These are phyloP conservation scores for Grosmannia huntii DNA, from an alignment of 2,329 filamentous ascomycete genomes.

Conservation along the genomic window DNA sequence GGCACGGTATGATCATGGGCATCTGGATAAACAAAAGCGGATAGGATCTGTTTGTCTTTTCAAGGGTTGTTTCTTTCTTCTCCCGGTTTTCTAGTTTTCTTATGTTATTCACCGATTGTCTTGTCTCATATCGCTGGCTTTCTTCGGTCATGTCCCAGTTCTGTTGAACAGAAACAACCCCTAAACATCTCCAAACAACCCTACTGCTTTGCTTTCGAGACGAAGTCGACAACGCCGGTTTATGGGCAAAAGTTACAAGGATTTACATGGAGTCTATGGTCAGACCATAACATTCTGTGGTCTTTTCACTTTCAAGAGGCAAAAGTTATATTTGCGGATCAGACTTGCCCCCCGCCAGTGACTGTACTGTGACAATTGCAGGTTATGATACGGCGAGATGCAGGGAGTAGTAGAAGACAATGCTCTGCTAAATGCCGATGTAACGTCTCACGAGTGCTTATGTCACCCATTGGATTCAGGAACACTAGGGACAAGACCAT, in stretches of 20 bases:
- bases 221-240: constrained; percentile 6
- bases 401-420: no score
- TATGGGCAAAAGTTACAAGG: constrained; percentile 10
- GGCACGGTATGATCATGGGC: constrained; percentile 18
- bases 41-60: constrained; percentile 10
- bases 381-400: no score
- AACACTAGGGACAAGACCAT: no score
- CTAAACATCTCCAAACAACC: background rate
- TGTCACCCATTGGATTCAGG: no score
- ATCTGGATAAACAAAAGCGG: constrained; percentile 19
- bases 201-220: constrained; percentile 1
- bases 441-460: no score
- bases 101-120: constrained; percentile 1
- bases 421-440: no score
- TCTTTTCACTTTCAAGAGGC: background rate
- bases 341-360: no score
- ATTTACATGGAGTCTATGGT: constrained; percentile 13
- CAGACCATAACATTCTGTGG: constrained; percentile 6
- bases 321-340: constrained; percentile 1
- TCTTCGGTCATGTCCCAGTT: background rate
- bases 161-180: background rate
- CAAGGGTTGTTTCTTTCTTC: constrained; percentile 5
- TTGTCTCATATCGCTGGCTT: background rate
- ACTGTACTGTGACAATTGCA: no score
- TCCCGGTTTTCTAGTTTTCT: constrained; percentile 3